phyloP scores from a whole-genome alignment of 306 rosid genomes.

The Ammopiptanthus mongolicus region DNA sequence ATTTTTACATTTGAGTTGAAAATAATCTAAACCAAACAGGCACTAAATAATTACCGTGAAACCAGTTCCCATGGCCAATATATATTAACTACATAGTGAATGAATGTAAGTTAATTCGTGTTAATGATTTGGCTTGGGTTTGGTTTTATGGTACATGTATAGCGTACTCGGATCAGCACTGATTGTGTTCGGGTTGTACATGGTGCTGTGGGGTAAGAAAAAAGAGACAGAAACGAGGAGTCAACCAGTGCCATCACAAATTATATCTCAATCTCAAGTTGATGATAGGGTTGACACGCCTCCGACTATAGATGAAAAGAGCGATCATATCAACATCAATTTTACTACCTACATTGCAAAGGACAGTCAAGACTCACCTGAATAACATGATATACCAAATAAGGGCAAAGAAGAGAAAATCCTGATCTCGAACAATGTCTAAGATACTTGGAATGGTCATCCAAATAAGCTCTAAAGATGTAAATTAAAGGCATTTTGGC shows the following conservation, averaged over 20 bases:
- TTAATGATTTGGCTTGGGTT: neutral
- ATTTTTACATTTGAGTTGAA: too few relatives aligned
- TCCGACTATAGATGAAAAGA: neutral
- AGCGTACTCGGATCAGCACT: constrained; percentile 28
- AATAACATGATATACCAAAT: neutral
- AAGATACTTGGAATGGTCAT: neutral
- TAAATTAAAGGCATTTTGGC: neutral
- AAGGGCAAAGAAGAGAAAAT: neutral
- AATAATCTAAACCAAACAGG: too few relatives aligned
- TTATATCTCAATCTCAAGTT: neutral
- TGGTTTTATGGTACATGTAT: neutral
- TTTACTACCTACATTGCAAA: neutral
- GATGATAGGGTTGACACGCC: neutral
- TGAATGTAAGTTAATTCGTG: neutral
- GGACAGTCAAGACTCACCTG: neutral
- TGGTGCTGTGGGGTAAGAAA: constrained; percentile 38
- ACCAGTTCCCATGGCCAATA: too few relatives aligned
- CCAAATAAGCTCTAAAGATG: neutral
- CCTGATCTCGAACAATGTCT: neutral
- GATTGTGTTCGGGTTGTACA: constrained; percentile 34
- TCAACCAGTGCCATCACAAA: neutral
- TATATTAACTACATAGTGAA: too few relatives aligned
- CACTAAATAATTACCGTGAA: too few relatives aligned
- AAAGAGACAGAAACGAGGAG: constrained; percentile 9
- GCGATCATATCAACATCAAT: neutral